A percentile compares a stretch with the other conserved stretches of the same genome.
These are phyloP conservation scores for Coemansia sp. DNA, from an alignment of 192 early-diverging fungal species.

Conservation along the genomic window DNA sequence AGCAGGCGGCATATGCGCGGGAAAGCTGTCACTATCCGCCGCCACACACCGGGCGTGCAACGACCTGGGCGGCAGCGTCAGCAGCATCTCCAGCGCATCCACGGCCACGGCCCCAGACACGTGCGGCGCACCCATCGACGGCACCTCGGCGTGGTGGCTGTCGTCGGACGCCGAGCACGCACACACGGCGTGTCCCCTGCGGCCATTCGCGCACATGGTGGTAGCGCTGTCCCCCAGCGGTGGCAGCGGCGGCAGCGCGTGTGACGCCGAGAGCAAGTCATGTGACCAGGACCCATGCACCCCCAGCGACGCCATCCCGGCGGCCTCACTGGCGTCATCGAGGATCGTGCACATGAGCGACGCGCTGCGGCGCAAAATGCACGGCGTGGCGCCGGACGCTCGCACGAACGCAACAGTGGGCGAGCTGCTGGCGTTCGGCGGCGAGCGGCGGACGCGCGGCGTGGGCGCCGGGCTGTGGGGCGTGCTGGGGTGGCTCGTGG, in stretches of 20 bases:
- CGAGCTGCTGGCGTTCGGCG: conserved; percentile 27
- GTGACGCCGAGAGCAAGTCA: no score
- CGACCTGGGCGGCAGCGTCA: no score
- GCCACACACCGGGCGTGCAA: no score
- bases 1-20: no score
- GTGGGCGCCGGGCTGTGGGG: conserved; percentile 38
- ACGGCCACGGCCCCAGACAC: no score
- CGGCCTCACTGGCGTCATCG: conserved; percentile 21
- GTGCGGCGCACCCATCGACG: no score
- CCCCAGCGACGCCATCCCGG: conserved; percentile 13
- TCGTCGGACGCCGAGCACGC: conserved; percentile 44
- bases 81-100: no score
- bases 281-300: conserved; percentile 12
- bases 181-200: conserved; percentile 47
- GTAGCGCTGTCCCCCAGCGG: conserved; percentile 38
- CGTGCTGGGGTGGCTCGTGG: conserved; percentile 52
- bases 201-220: conserved; percentile 53
- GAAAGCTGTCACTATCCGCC: no score
- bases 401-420: conserved; percentile 21
- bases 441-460: conserved; percentile 19
- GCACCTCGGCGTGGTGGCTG: conserved; percentile 51
- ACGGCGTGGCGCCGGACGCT: conserved; percentile 19
- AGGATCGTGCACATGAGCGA: conserved; percentile 39
- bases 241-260: no score
- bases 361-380: conserved; percentile 43